Evolutionary conservation across 257 asterid genomes (phyloP), one percentile per base, ranked within the genome.

Genomic region (Perilla frutescens): DNA sequence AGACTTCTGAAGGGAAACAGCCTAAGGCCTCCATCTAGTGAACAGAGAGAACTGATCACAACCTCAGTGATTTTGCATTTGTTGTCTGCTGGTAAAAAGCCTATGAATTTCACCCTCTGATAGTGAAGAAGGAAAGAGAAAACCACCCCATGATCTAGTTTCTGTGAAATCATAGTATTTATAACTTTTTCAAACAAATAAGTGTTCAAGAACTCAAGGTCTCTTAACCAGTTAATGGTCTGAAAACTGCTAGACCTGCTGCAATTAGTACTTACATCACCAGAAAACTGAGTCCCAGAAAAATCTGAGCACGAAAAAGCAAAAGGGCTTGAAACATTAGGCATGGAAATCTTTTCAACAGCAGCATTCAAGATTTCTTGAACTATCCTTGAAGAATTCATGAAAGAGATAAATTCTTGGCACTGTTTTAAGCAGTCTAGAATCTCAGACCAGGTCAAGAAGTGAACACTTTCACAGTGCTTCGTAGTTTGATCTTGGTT

Each of bases 391-490:
- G 78, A 82, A 66, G 79, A 71, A 10, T 34, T 37, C 56, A 64
- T 2, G 31, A 77, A 55, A 26, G 57, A 15, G 4, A 44, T 63
- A 70, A 77, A 60, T 5, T 83, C 75, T 70, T 88, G 92, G 55
- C 83, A 80, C 59, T 77, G 82, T 67, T 76, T 85, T 53, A 88
- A 61, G 76, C 83, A 79, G 13, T 62, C 78, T 6, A 88, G 70
- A 20, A 88, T 75, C 48, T 88, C 91, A 51, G 63, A 53, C 95
- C 88, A 88, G 10, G 79, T 76, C 83, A 83, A 77, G n/a, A n/a
- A 70, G 62, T 76, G 78, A 34, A 80, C 40, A 51, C 40, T 77
- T 66, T 76, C 74, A 1, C 80, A 43, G 79, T 14, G 81, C 43
- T 60, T 75, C 57, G 4, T 50, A 0, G 83, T 79, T 56, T 80